Percentiles rank a stretch among this genome's conserved stretches.
phyloP scores from a whole-genome alignment of 2,329 filamentous ascomycete genomes.

The Alternaria conjuncta region DNA sequence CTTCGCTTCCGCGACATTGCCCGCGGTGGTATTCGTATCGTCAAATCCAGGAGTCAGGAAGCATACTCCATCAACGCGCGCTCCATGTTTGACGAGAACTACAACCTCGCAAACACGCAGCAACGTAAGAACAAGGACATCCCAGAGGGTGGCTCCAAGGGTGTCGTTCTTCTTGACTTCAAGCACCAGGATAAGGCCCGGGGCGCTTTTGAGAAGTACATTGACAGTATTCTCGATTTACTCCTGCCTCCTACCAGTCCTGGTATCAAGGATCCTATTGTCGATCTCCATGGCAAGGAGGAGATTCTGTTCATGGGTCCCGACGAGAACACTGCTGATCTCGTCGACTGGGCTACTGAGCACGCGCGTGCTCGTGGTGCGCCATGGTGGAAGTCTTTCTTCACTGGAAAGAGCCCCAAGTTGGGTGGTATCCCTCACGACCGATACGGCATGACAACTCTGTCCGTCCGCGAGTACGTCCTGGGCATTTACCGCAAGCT shows the following conservation, averaged over 20 bases:
- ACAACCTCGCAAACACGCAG: constrained; percentile 96
- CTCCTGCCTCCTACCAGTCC: constrained; percentile 87
- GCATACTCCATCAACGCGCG: constrained; percentile 96
- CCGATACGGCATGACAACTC: constrained; percentile 94
- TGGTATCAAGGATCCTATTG: constrained; percentile 98
- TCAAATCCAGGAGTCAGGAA: constrained; percentile 96
- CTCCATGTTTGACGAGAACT: constrained; percentile 98
- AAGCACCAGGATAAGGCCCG: constrained; percentile 91
- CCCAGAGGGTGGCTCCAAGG: constrained; percentile 96
- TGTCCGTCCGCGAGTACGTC: constrained; percentile 95
- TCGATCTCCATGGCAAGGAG: constrained; percentile 91
- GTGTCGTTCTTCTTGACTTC: constrained; percentile 91
- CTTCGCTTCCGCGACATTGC: constrained; percentile 96
- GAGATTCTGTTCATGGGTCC: constrained; percentile 99
- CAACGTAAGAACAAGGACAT: constrained; percentile 99
- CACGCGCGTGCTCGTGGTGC: constrained; percentile 87
- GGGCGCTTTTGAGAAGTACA: constrained; percentile 99
- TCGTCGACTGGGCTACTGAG: constrained; percentile 98
- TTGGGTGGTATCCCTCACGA: constrained; percentile 97
- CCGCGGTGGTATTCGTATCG: constrained; percentile 95
- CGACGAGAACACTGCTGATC: constrained; percentile 96
- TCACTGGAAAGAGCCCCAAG: constrained; percentile 96
- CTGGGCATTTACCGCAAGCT: constrained; percentile 97
- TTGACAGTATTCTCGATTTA: constrained; percentile 96
- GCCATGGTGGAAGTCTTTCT: constrained; percentile 99